phyloP scores from a whole-genome alignment of 176 grass and related monocot genomes.

The Avena atlantica region DNA sequence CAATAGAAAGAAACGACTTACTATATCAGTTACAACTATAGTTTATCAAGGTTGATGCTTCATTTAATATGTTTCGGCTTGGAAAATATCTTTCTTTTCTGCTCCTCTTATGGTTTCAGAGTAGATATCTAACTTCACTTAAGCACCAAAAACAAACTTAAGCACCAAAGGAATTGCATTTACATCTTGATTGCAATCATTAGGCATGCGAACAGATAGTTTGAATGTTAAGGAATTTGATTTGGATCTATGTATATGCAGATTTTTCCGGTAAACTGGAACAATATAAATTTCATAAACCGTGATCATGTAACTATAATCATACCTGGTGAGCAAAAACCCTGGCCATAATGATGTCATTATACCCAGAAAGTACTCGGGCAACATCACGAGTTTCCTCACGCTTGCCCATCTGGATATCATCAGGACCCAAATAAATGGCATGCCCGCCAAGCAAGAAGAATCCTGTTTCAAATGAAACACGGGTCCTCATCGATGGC shows the following conservation, averaged over 20 bases:
- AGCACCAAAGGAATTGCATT: too few relatives aligned
- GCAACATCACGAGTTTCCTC: slow-evolving; percentile 97
- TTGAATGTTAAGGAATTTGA: slow-evolving; percentile 6
- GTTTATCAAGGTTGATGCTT: neutral
- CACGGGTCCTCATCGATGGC: slow-evolving; percentile 96
- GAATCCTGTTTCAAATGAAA: slow-evolving; percentile 98
- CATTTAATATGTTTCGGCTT: neutral
- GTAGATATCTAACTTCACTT: slow-evolving; percentile 20
- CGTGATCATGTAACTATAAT: slow-evolving; percentile 19
- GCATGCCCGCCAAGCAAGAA: slow-evolving; percentile 96
- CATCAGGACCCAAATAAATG: slow-evolving; percentile 87
- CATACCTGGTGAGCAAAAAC: slow-evolving; percentile 87
- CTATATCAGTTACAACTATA: slow-evolving; percentile 11
- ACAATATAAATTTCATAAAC: neutral
- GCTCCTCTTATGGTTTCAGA: neutral
- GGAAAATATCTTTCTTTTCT: slow-evolving; percentile 20
- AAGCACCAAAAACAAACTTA: slow-evolving; percentile 1
- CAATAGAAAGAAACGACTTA: slow-evolving; percentile 31
- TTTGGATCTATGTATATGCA: neutral
- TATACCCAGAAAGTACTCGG: slow-evolving; percentile 92
- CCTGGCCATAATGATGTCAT: slow-evolving; percentile 96
- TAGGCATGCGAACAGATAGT: neutral
- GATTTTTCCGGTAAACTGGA: neutral
- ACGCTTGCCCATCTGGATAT: slow-evolving; percentile 99
- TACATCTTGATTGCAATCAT: neutral